Percentiles rank a stretch among this genome's conserved stretches.
These are phyloP conservation scores for Primulina tabacum DNA, from an alignment of 257 asterid genomes.

Conservation along the genomic window DNA sequence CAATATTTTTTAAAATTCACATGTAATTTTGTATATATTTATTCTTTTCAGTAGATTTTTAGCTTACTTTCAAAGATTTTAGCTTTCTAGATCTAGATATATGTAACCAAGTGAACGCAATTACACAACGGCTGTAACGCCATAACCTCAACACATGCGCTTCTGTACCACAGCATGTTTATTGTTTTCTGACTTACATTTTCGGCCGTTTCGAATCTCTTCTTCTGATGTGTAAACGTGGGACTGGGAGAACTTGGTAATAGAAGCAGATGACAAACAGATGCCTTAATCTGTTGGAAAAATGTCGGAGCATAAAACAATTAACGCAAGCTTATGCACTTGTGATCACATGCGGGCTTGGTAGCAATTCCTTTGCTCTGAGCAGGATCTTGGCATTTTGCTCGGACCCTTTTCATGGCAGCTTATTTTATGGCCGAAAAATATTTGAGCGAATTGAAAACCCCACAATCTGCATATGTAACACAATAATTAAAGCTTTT, in stretches of 20 bases:
- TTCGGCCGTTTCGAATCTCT: slow-evolving; percentile 1
- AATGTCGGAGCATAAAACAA: slow-evolving; percentile 45
- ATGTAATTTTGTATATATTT: no score
- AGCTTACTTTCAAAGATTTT: no score
- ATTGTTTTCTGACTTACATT: slow-evolving; percentile 4
- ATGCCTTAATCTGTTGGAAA: slow-evolving; percentile 46
- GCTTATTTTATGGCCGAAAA: slow-evolving; percentile 38
- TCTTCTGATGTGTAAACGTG: neutral
- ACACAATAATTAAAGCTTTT: slow-evolving; percentile 61
- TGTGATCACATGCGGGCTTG: slow-evolving; percentile 29
- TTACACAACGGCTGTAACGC: neutral
- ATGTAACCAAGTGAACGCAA: no score
- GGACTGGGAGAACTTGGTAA: neutral
- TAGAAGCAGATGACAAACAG: slow-evolving; percentile 35
- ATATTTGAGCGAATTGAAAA: slow-evolving; percentile 45
- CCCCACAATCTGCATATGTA: slow-evolving; percentile 64
- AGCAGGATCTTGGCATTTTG: slow-evolving; percentile 75
- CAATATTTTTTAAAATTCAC: no score
- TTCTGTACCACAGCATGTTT: slow-evolving; percentile 3
- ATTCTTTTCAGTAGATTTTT: no score
- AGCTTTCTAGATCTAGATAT: no score
- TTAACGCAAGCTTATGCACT: slow-evolving; percentile 50
- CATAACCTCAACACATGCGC: slow-evolving; percentile 12
- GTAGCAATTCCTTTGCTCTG: slow-evolving; percentile 32
- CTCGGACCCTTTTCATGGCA: slow-evolving; percentile 47